Evolutionary conservation across 2,329 filamentous ascomycete genomes (phyloP), one percentile per base, ranked within the genome.

Genomic region (Huntiella omanensis): DNA sequence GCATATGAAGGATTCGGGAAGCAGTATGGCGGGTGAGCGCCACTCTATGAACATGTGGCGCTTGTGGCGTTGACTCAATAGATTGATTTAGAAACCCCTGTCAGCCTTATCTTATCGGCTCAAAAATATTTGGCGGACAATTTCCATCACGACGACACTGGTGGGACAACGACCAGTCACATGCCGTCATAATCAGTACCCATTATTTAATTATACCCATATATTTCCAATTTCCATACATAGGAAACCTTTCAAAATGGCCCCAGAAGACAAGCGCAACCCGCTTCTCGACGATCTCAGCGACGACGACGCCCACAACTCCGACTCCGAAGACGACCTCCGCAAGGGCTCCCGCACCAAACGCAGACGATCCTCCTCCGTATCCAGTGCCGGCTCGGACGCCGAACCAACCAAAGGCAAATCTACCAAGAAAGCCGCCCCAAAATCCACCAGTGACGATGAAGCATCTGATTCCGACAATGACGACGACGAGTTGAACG

Each of bases 311-410:
- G 62, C 63, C 52, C 62, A 66, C 43, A 75, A 70, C 48, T 83
- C 82, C 58, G 67, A 82, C 51, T 85, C 80, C 0, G 80, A 81
- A 16, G 64, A 77, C 40, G 76, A 83, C 51, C 57, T 84, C 50
- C 73, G 69, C 55, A 82, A 82, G 59, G 79, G 77, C 46, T 70
- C 68, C 51, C 62, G 70, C 40, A 87, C 87, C 62, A 66, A 79
- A 53, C 69, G 75, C 55, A 82, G 73, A 58, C 58, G 77, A 34
- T 64, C 67, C 43, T 62, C 65, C 38, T 64, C 67, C 33, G 46
- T 37, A 6, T 53, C 52, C 34, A 32, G 19, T 11, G 40, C 13
- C 28, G 40, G 15, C 12, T 39, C 19, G 5, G 22, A 8, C 22
- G 22, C 22, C 22, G 22, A 28, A 28, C 22, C 22, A 28, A 28